Percentiles rank a stretch among this genome's conserved stretches.
These are phyloP conservation scores for Scedosporium dehoogii DNA, from an alignment of 2,329 filamentous ascomycete species.

Conservation along the genomic window DNA sequence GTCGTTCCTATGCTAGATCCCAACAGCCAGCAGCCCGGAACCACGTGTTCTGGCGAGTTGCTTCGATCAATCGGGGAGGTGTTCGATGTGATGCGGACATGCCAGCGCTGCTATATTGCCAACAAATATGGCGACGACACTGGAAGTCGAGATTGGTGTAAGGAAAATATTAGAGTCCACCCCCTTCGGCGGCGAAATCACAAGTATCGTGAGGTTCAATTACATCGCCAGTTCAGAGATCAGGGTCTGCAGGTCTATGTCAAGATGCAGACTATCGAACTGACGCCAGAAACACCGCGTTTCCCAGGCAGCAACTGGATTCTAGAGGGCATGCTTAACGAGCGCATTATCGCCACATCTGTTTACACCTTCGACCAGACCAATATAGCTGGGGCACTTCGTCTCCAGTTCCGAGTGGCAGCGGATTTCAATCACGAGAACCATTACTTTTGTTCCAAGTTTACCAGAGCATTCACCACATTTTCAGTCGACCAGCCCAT, in stretches of 20 bases:
- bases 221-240: not conserved
- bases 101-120: too few relatives aligned
- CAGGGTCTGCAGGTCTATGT: constrained; percentile 3
- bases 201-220: constrained; percentile 3
- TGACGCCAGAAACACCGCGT: not conserved
- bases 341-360: constrained; percentile 6
- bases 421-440: not conserved
- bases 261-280: constrained; percentile 5
- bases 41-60: too few relatives aligned
- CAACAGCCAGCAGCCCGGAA: too few relatives aligned
- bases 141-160: too few relatives aligned
- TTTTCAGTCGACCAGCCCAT: not conserved
- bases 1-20: too few relatives aligned
- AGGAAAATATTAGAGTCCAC: too few relatives aligned
- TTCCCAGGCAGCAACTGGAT: constrained; percentile 2
- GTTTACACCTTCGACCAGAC: constrained; percentile 1
- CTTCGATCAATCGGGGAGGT: too few relatives aligned
- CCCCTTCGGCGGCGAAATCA: too few relatives aligned
- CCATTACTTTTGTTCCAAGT: too few relatives aligned
- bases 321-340: constrained; percentile 2
- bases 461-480: too few relatives aligned
- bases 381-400: not conserved
- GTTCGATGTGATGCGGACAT: too few relatives aligned
- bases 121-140: too few relatives aligned
- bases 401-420: not conserved